Evolutionary conservation across 1,284 basidiomycete species (phyloP), one percentile per base, ranked within the genome.

Genomic region (Trichosporon ovoides): DNA sequence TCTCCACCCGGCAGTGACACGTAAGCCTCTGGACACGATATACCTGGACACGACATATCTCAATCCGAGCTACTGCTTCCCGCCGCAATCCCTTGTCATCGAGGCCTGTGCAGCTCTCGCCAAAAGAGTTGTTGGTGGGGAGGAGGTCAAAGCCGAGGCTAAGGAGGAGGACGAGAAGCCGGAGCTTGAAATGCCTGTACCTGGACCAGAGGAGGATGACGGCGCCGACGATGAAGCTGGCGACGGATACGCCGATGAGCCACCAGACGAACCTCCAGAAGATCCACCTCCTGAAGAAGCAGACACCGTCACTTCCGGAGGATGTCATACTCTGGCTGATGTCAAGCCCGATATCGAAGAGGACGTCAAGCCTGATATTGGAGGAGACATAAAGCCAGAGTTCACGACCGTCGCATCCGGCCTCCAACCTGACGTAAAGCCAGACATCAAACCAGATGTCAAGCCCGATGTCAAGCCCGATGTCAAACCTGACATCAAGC

Each of bases 1-100:
- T 10, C 68, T 87, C 7, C 93, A 97, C 73, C 89, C 91, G 0
- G 83, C 84, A 0, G 81, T 96, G 52, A 84, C 84, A 56, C 86
- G 85, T 33, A 92, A 88, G 66, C 80, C 79, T 51, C 83, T 98
- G 13, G 92, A 98, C 70, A 84, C 86, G 53, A 84, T 94, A 52
- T 98, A 98, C 73, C 82, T 98, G 24, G 96, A 98, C 75, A 98
- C 95, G 7, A 98, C 96, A 0, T 98, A 98, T 75, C 81, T 97
- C 38, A 88, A 96, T 68, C 89, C 94, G 0, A 69, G 91, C 83
- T 97, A 98, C 74, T 91, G 87, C 55, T 98, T 98, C 68, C 91
- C 96, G 0, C 89, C 95, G 2, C 95, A 98, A 69, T 86, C 91
- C 13, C 83, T 89, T 48, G 95, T 98, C 35, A 88, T 98, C 38